These are phyloP conservation scores for Lathyrus tuberosus DNA, from an alignment of 306 rosid genomes.

Conservation along the genomic window DNA sequence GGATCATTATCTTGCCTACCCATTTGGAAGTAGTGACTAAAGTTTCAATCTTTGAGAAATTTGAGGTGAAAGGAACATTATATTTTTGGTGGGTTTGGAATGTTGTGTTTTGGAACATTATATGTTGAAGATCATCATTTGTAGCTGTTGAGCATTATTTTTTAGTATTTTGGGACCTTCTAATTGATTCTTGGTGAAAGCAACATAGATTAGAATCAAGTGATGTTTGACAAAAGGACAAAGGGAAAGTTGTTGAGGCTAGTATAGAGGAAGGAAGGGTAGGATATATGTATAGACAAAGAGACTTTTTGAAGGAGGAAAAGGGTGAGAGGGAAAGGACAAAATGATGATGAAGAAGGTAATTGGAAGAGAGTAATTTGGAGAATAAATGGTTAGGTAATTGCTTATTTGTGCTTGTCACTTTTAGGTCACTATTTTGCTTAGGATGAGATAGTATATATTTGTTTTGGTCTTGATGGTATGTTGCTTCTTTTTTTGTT, in stretches of 20 bases:
- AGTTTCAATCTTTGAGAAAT: conserved; percentile 36
- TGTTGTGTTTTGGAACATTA: conserved; percentile 52
- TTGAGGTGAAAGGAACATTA: conserved; percentile 24
- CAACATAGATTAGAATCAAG: conserved; percentile 64
- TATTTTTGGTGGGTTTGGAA: conserved; percentile 53
- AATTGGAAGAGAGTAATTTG: conserved; percentile 70
- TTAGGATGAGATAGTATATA: conserved; percentile 40
- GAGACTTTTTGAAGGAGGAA: conserved; percentile 61
- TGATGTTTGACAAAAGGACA: conserved; percentile 55
- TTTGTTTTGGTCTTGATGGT: conserved; percentile 45
- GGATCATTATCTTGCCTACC: conserved; percentile 67
- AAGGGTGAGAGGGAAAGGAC: conserved; percentile 53
- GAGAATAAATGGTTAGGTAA: conserved; percentile 77
- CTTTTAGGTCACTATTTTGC: conserved; percentile 43
- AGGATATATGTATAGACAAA: conserved; percentile 63
- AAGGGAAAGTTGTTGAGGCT: conserved; percentile 51
- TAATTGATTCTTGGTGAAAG: conserved; percentile 53
- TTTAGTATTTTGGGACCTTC: conserved; percentile 44
- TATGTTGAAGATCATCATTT: conserved; percentile 47
- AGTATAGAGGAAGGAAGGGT: conserved; percentile 61
- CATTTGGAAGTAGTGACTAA: conserved; percentile 50
- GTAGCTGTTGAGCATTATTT: conserved; percentile 41
- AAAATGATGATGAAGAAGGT: conserved; percentile 63
- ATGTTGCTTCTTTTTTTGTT: conserved; percentile 29
- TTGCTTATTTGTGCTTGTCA: conserved; percentile 66